Evolutionary conservation across 192 early-diverging fungal species (phyloP).

Genomic region (Gonapodya prolifera): DNA sequence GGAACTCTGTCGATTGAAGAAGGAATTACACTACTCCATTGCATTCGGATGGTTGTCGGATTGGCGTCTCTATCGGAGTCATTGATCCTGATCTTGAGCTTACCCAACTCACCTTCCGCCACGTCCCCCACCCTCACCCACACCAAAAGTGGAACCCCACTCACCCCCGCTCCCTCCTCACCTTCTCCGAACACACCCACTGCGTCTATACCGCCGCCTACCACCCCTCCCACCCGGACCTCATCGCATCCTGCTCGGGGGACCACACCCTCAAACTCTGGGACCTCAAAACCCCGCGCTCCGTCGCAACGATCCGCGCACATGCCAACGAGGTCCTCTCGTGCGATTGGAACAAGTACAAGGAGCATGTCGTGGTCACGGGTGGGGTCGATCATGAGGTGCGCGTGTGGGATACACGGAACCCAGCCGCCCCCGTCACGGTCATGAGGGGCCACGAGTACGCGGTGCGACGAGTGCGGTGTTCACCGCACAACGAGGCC

Average conservation of each 20-base stretch:
- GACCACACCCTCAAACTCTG: constrained; percentile 86
- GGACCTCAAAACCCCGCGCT: constrained; percentile 63
- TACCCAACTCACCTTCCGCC: too few relatives aligned
- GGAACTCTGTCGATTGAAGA: too few relatives aligned
- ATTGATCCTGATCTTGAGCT: too few relatives aligned
- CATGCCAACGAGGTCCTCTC: constrained; percentile 81
- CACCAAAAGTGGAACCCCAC: constrained; percentile 81
- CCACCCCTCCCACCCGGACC: constrained; percentile 61
- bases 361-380: constrained; percentile 67
- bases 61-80: too few relatives aligned
- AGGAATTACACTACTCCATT: too few relatives aligned
- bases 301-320: constrained; percentile 52
- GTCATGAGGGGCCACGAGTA: constrained; percentile 80
- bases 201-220: constrained; percentile 87
- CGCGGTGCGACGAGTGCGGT: constrained; percentile 82
- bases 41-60: too few relatives aligned
- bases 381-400: constrained; percentile 78
- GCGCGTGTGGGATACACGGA: constrained; percentile 85
- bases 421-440: constrained; percentile 54
- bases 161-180: constrained; percentile 56
- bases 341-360: constrained; percentile 97
- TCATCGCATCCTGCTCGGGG: constrained; percentile 85
- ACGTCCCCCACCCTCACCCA: too few relatives aligned
- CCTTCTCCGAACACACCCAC: constrained; percentile 77
- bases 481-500: constrained; percentile 75